Evolutionary conservation across 2,329 filamentous ascomycete species (phyloP).

Genomic region (Venturia oleaginea): DNA sequence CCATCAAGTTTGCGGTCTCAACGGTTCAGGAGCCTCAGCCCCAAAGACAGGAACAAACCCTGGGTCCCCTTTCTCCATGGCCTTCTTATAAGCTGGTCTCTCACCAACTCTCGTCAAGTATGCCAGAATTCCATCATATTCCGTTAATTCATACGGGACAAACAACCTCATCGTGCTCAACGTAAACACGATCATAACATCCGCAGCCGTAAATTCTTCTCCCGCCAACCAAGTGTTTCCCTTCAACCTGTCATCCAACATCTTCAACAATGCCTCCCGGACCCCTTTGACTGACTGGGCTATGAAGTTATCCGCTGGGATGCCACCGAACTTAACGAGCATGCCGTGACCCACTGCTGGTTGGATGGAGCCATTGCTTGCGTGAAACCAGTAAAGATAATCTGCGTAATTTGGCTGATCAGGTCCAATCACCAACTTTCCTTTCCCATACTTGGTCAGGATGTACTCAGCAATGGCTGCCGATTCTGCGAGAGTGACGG

Average conservation of each 20-base stretch:
- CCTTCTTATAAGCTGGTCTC: conserved; percentile 22
- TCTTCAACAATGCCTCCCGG: conserved; percentile 28
- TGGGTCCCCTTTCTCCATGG: conserved; percentile 26
- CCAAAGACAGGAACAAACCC: conserved; percentile 19
- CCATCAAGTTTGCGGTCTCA: conserved; percentile 1
- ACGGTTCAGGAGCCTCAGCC: conserved; percentile 16
- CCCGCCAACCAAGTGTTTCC: conserved; percentile 49
- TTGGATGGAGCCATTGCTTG: conserved; percentile 35
- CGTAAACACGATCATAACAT: conserved; percentile 54
- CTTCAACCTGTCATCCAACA: conserved; percentile 42
- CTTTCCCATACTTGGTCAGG: conserved; percentile 42
- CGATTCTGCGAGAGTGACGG: conserved; percentile 49
- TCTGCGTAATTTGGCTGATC: conserved; percentile 44
- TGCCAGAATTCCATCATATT: conserved; percentile 21
- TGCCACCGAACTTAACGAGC: conserved; percentile 20
- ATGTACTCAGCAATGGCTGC: conserved; percentile 56
- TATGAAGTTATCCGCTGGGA: conserved; percentile 22
- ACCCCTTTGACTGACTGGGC: conserved; percentile 22
- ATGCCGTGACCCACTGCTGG: conserved; percentile 27
- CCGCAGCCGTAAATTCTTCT: conserved; percentile 53
- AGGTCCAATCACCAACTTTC: conserved; percentile 39
- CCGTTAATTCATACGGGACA: conserved; percentile 24
- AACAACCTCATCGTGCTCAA: conserved; percentile 54
- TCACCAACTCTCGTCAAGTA: conserved; percentile 22
- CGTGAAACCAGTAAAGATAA: conserved; percentile 59